These are phyloP conservation scores for Phoma sp. DNA, from an alignment of 2,329 filamentous ascomycete genomes.

Conservation along the genomic window DNA sequence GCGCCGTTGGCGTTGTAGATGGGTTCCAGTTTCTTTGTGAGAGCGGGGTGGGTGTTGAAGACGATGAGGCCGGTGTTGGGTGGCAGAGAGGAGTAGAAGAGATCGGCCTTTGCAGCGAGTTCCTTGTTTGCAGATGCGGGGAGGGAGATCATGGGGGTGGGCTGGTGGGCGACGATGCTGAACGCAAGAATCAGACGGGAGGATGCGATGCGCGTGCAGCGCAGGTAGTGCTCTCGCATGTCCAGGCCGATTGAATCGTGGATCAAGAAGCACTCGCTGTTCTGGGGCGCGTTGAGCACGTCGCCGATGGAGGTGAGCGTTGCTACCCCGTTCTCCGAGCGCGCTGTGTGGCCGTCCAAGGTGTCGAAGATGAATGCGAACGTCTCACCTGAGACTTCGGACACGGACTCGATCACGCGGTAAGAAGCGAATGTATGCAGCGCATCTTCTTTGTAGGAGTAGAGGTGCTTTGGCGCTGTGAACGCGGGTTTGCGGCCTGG, in stretches of 20 bases:
- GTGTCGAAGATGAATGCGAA: constrained; percentile 30
- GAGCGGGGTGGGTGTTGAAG: constrained; percentile 16
- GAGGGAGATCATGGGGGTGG: constrained; percentile 18
- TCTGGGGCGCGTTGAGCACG: constrained; percentile 15
- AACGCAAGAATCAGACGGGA: constrained; percentile 12
- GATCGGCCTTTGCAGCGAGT: constrained; percentile 17
- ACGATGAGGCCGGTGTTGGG: constrained; percentile 10
- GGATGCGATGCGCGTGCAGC: constrained; percentile 9
- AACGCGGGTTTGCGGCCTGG: constrained; percentile 28
- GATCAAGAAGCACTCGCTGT: constrained; percentile 16
- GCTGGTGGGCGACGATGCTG: constrained; percentile 32
- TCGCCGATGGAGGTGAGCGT: constrained; percentile 22
- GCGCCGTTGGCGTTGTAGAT: constrained; percentile 18
- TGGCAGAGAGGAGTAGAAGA: constrained; percentile 11
- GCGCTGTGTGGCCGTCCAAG: constrained; percentile 28
- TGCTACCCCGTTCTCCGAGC: constrained; percentile 21
- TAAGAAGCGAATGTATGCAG: constrained; percentile 24
- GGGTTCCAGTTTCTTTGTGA: constrained; percentile 11
- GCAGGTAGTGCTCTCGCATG: constrained; percentile 24
- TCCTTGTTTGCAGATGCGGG: constrained; percentile 13
- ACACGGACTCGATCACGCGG: constrained; percentile 23
- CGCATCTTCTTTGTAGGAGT: constrained; percentile 25
- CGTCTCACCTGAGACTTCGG: constrained; percentile 19
- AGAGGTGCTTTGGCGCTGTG: constrained; percentile 24
- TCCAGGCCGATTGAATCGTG: constrained; percentile 26